These are phyloP conservation scores for Rhodotorula kratochvilovae DNA, from an alignment of 768 basidiomycete genomes.

Conservation along the genomic window DNA sequence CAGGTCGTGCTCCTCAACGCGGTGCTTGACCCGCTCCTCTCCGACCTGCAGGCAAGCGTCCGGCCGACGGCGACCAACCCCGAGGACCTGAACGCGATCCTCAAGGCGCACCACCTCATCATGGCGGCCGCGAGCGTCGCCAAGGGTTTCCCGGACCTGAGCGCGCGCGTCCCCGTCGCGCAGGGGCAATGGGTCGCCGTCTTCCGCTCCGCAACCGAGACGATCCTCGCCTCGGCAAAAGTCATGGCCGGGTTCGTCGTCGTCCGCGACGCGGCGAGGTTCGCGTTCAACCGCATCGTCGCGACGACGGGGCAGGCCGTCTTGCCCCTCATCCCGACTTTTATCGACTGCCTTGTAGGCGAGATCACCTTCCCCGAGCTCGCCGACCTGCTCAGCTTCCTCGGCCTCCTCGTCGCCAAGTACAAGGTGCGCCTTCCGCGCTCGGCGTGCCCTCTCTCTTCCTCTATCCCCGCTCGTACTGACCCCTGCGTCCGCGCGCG, in stretches of 20 bases:
- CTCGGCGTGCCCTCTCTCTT: neutral
- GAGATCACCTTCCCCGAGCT: constrained; percentile 90
- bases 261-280: constrained; percentile 86
- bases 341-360: constrained; percentile 83
- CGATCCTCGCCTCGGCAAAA: constrained; percentile 78
- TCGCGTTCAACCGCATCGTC: constrained; percentile 87
- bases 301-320: constrained; percentile 81
- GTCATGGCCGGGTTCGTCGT: constrained; percentile 80
- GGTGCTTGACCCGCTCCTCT: constrained; percentile 74
- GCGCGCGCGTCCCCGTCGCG: constrained; percentile 62
- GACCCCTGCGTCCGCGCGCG: too few species aligned
- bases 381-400: constrained; percentile 92
- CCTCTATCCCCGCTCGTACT: neutral
- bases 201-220: constrained; percentile 79
- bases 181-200: constrained; percentile 66
- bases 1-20: constrained; percentile 61
- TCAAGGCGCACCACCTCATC: constrained; percentile 84
- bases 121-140: constrained; percentile 92
- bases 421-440: constrained; percentile 62
- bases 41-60: constrained; percentile 54
- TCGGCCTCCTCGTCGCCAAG: constrained; percentile 82
- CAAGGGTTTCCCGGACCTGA: constrained; percentile 91
- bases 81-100: constrained; percentile 66
- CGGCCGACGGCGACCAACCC: constrained; percentile 40
- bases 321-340: constrained; percentile 75